Evolutionary conservation across 257 asterid species (phyloP).

Genomic region (Orobanche coerulescens): DNA sequence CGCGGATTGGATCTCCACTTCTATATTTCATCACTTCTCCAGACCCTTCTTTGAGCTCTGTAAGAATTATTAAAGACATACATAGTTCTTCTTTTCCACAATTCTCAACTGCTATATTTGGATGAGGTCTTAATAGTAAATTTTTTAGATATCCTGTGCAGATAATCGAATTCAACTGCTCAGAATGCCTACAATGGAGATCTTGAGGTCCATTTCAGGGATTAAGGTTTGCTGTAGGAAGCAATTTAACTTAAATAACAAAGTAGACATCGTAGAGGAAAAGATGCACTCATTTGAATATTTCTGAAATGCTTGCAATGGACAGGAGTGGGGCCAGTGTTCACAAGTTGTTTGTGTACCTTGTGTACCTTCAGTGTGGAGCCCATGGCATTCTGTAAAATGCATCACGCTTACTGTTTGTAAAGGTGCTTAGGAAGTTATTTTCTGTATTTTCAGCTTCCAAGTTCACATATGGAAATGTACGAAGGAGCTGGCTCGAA

Average conservation of each 20-base stretch:
- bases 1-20: slow-evolving; percentile 87
- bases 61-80: slow-evolving; percentile 32
- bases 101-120: slow-evolving; percentile 8
- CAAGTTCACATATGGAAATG: slow-evolving; percentile 38
- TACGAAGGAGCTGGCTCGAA: slow-evolving; percentile 42
- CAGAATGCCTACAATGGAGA: slow-evolving; percentile 78
- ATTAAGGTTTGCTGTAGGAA: slow-evolving; percentile 56
- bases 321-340: not conserved
- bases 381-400: not conserved
- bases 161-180: slow-evolving; percentile 75
- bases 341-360: not conserved
- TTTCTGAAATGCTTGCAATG: slow-evolving; percentile 7
- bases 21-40: slow-evolving; percentile 59
- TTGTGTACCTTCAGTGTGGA: not conserved
- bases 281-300: slow-evolving; percentile 6
- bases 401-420: not conserved
- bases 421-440: slow-evolving; percentile 8
- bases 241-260: not conserved
- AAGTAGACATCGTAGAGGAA: not conserved
- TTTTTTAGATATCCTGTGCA: slow-evolving; percentile 88
- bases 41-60: slow-evolving; percentile 75
- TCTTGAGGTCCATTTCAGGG: slow-evolving; percentile 74
- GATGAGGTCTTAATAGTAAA: slow-evolving; percentile 26
- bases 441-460: slow-evolving; percentile 49
- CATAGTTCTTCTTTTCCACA: slow-evolving; percentile 2